These are phyloP conservation scores for Solanum pinnatisectum DNA, from an alignment of 257 asterid genomes.

Conservation along the genomic window DNA sequence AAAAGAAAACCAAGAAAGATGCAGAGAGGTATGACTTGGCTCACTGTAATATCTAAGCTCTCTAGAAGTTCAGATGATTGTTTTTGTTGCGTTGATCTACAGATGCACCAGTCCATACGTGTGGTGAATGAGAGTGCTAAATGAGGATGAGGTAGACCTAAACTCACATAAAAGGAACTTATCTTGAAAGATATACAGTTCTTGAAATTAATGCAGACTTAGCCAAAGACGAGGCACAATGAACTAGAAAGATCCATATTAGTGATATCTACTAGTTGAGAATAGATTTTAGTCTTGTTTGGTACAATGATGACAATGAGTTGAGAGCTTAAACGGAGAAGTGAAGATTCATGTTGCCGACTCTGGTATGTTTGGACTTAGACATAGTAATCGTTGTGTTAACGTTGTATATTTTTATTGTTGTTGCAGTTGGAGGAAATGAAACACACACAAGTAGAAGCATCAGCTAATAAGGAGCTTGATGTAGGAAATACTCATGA, in stretches of 20 bases:
- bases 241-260: neutral
- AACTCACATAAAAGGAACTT: neutral
- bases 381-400: neutral
- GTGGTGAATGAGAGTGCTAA: neutral
- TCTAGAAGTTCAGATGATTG: neutral
- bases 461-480: constrained; percentile 24
- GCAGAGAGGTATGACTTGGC: constrained; percentile 46
- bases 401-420: neutral
- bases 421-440: constrained; percentile 56
- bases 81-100: neutral
- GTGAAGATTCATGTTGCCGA: neutral
- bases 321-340: neutral
- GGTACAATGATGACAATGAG: neutral
- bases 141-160: neutral
- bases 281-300: neutral
- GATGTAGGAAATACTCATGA: constrained; percentile 13
- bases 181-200: neutral
- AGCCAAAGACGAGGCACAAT: neutral
- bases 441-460: constrained; percentile 28
- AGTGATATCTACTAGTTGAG: neutral
- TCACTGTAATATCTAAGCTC: neutral
- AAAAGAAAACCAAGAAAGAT: constrained; percentile 58
- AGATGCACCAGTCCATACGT: neutral
- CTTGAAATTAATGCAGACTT: neutral
- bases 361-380: neutral